Conservation (phyloP, 2,329 filamentous ascomycete genomes). For the Gliomastix tumulicola region DNA sequence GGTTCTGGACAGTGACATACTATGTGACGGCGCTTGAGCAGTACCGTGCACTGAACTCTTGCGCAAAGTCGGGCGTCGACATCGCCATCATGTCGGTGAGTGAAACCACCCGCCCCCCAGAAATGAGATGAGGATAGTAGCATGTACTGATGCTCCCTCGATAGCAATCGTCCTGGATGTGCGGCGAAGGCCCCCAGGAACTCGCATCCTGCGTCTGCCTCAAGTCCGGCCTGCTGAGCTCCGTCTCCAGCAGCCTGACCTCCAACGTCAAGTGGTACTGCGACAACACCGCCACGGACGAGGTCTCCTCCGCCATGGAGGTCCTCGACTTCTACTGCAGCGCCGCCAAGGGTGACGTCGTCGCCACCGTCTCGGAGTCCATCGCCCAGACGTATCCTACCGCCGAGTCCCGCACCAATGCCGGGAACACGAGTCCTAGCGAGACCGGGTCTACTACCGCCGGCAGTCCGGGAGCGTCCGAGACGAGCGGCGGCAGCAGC, state of each 20-base stretch:
- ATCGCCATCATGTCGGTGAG: conserved; percentile 32
- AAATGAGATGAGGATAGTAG: no score
- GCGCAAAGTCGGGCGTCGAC: conserved; percentile 36
- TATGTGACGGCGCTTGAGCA: conserved; percentile 44
- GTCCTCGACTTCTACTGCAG: conserved; percentile 43
- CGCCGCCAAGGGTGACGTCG: conserved; percentile 34
- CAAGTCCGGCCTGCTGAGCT: conserved; percentile 37
- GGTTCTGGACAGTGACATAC: conserved; percentile 45
- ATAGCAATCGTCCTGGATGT: conserved; percentile 27
- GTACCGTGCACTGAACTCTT: conserved; percentile 34
- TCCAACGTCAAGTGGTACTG: conserved; percentile 37
- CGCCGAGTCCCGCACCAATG: conserved; percentile 8
- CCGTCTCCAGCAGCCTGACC: conserved; percentile 34
- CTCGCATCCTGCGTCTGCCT: conserved; percentile 46
- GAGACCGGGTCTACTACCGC: not conserved
- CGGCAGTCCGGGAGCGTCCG: not conserved
- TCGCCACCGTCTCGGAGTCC: conserved; percentile 33
- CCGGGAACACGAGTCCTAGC: not conserved
- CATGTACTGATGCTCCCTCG: not conserved
- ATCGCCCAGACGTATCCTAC: conserved; percentile 8
- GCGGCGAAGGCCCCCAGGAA: conserved; percentile 36
- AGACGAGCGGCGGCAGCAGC: conserved; percentile 1
- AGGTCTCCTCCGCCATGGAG: conserved; percentile 35
- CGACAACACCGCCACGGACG: conserved; percentile 31
- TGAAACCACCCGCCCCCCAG: no score